These are phyloP conservation scores for Trichosanthes truncata DNA, from an alignment of 306 rosid species.

Conservation along the genomic window DNA sequence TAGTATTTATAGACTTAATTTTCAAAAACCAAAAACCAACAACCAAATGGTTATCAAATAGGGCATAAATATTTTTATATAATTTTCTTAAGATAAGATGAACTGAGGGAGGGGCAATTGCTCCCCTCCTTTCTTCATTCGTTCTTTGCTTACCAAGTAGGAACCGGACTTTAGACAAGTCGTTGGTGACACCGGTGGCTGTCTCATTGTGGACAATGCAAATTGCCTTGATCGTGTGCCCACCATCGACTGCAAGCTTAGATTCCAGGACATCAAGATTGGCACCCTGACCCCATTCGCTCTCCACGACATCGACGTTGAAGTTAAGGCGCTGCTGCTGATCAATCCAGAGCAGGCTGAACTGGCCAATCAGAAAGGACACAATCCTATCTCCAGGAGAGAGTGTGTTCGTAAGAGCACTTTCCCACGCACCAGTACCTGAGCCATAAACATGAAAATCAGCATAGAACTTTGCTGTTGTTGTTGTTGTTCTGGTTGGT, in stretches of 20 bases:
- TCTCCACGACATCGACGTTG: conserved; percentile 88
- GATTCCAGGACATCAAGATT: conserved; percentile 74
- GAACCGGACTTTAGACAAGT: conserved; percentile 68
- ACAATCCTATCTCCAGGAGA: conserved; percentile 91
- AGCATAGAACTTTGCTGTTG: not conserved
- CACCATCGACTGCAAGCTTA: conserved; percentile 63
- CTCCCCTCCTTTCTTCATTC: not conserved
- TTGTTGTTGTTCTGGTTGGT: not conserved
- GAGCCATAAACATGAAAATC: conserved; percentile 16
- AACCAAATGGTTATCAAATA: too few species aligned
- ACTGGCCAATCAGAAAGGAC: conserved; percentile 92
- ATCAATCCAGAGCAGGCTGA: conserved; percentile 99
- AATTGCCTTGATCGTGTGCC: conserved; percentile 80
- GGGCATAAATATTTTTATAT: not conserved
- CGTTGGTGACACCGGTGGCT: conserved; percentile 93
- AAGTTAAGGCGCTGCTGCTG: conserved; percentile 97
- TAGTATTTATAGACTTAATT: too few species aligned
- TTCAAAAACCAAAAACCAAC: too few species aligned
- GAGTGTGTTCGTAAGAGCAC: conserved; percentile 92
- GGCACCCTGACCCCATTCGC: conserved; percentile 98
- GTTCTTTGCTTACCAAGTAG: conserved; percentile 49
- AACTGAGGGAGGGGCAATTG: too few species aligned
- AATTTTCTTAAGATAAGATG: not conserved
- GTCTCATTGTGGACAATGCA: conserved; percentile 98
- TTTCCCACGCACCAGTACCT: conserved; percentile 99